phyloP scores from a whole-genome alignment of 331 rosid species.

The Rhamnella rubrinervis region DNA sequence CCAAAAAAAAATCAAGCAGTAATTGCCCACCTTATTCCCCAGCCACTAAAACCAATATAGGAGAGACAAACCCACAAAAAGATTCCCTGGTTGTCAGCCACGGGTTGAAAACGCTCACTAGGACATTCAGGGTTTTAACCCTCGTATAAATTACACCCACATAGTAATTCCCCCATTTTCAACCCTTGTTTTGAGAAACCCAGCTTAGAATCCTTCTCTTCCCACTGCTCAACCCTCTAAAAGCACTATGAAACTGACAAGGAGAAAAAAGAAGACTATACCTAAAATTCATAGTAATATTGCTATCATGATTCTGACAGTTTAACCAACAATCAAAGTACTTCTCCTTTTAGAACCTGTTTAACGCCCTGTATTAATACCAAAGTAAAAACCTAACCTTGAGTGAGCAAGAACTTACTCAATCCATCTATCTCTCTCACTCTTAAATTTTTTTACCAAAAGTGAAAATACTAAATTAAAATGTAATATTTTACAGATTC shows the following conservation, averaged over 20 bases:
- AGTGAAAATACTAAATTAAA: background rate
- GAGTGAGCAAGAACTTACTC: constrained; percentile 31
- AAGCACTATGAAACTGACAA: constrained; percentile 12
- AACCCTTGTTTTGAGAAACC: background rate
- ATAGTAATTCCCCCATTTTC: constrained; percentile 13
- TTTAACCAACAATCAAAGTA: constrained; percentile 41
- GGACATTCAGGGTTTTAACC: background rate
- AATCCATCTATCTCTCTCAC: background rate
- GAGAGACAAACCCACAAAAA: constrained; percentile 14
- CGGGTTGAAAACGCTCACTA: constrained; percentile 3
- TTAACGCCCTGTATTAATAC: constrained; percentile 42
- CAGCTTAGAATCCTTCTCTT: constrained; percentile 9
- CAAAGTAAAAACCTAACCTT: constrained; percentile 50
- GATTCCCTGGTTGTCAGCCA: constrained; percentile 10
- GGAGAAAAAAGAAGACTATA: constrained; percentile 4
- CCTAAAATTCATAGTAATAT: constrained; percentile 7
- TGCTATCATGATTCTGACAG: constrained; percentile 47
- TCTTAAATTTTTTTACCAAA: background rate
- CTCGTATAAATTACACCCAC: background rate
- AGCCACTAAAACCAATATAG: constrained; percentile 3
- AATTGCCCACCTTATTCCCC: constrained; percentile 6
- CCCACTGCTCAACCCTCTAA: background rate
- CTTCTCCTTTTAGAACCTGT: constrained; percentile 27
- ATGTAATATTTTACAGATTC: background rate
- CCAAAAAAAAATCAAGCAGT: background rate